Evolutionary conservation across 1,284 basidiomycete species (phyloP).

Genomic region (Ganoderma meredithae): DNA sequence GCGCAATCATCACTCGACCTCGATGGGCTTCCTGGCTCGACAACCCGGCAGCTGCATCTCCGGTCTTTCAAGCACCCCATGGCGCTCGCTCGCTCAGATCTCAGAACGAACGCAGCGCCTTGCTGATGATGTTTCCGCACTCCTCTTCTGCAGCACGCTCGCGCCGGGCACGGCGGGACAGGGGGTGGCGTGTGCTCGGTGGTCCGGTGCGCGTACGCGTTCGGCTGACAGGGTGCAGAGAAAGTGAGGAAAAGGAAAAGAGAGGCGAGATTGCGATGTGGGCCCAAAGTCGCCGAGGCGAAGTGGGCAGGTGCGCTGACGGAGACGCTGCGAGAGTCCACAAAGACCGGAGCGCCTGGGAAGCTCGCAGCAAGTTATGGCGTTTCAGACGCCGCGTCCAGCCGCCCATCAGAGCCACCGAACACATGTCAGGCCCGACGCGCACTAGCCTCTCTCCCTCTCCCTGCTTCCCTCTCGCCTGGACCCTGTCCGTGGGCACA

Average conservation of each 20-base stretch:
- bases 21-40: constrained; percentile 3
- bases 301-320: constrained; percentile 13
- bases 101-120: too few species aligned
- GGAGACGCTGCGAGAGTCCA: constrained; percentile 26
- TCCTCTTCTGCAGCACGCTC: background rate
- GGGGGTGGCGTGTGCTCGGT: background rate
- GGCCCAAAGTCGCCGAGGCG: constrained; percentile 16
- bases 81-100: constrained; percentile 5
- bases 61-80: constrained; percentile 14
- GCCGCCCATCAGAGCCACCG: constrained; percentile 34
- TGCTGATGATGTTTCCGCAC: background rate
- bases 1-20: constrained; percentile 10
- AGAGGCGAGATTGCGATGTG: constrained; percentile 5
- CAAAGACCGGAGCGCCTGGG: constrained; percentile 36
- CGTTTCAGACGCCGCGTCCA: constrained; percentile 30
- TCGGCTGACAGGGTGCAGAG: background rate
- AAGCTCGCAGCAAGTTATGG: constrained; percentile 22
- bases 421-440: constrained; percentile 16
- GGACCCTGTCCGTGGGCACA: constrained; percentile 14
- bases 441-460: background rate
- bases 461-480: background rate
- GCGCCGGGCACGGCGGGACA: background rate
- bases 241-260: background rate
- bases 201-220: too few species aligned
- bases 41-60: constrained; percentile 7